phyloP scores from a whole-genome alignment of 331 rosid species.

The Dryas integrifolia region DNA sequence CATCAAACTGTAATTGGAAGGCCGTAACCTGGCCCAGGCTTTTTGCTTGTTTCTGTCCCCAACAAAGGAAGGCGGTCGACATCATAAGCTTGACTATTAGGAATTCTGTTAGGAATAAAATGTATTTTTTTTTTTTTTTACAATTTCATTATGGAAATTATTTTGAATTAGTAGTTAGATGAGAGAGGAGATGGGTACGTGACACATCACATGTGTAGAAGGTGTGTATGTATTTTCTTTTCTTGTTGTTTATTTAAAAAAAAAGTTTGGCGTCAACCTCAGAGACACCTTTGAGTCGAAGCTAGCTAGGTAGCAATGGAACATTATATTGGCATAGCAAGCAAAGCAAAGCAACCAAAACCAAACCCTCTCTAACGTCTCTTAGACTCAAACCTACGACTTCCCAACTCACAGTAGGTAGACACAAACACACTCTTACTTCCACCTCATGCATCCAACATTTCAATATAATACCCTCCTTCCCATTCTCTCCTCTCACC shows the following conservation, averaged over 20 bases:
- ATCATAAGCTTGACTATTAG: no score
- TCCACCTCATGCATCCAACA: constrained; percentile 30
- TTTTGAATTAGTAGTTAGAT: neutral
- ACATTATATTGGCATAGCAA: constrained; percentile 10
- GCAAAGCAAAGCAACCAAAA: constrained; percentile 39
- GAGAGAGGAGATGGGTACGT: constrained; percentile 4
- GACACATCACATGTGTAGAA: constrained; percentile 7
- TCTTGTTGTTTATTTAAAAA: neutral
- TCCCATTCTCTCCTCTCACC: constrained; percentile 32
- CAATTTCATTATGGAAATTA: neutral
- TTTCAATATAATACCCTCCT: constrained; percentile 41
- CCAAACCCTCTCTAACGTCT: constrained; percentile 43
- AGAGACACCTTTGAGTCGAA: constrained; percentile 33
- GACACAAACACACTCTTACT: constrained; percentile 25
- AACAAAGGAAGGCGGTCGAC: no score
- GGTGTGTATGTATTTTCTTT: neutral
- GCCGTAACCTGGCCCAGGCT: no score
- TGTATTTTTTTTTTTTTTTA: no score
- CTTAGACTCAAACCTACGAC: constrained; percentile 69
- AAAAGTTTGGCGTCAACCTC: constrained; percentile 21
- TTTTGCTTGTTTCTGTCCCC: no score
- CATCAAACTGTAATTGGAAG: no score
- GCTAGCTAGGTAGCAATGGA: constrained; percentile 21
- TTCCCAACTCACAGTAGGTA: constrained; percentile 79
- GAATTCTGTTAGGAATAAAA: no score